Base-by-base conservation (phyloP, 371 early-diverging fungal species). In the Umbelopsis sp. region DNA sequence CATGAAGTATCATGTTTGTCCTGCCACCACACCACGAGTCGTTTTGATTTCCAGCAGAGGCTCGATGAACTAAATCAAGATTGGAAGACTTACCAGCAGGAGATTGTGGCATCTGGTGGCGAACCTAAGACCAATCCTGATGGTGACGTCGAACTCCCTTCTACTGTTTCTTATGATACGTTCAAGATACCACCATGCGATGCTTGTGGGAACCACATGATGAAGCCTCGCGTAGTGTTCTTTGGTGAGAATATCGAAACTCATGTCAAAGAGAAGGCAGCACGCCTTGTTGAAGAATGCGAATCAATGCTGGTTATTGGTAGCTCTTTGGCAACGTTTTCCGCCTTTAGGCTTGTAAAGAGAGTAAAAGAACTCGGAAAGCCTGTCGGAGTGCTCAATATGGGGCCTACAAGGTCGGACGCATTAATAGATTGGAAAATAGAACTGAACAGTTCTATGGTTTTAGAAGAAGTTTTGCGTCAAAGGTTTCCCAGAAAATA, bases 171-270 rank as follows among this genome's bases (percentile, higher is more conserved):
- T 8, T 95, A 92, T 72, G 76, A 78, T 29, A 70, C 81, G 32
- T 96, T 95, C 68, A 72, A 81, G 44, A 92, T 94, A 35, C 94
- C 95, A 7, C 74, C 76, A 3, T 97, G 97, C 70, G 64, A 53
- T 4, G 51, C 68, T 7, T 97, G 97, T 70, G 72, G 78, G 20
- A 73, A 75, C 0, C 83, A 85, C 44, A 69, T 83, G n/a, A 86
- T 86, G 72, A 92, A 91, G 72, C 91, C 90, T 14, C 85, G 83
- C 5, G 94, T 96, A 5, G 90, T 95, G 14, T 95, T 96, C 70
- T 96, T 96, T 83, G 95, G 96, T 20, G 97, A 96, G 65, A 96
- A 93, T 70, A 91, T 97, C 41, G 76, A 80, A 0, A 66, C 63
- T 5, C 37, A 65, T 0, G 80, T 88, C 18, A 86, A 90, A 24